Evolutionary conservation across 2,329 filamentous ascomycete genomes (phyloP), one percentile per base, ranked within the genome.

Genomic region (Fusarium marasasianum): DNA sequence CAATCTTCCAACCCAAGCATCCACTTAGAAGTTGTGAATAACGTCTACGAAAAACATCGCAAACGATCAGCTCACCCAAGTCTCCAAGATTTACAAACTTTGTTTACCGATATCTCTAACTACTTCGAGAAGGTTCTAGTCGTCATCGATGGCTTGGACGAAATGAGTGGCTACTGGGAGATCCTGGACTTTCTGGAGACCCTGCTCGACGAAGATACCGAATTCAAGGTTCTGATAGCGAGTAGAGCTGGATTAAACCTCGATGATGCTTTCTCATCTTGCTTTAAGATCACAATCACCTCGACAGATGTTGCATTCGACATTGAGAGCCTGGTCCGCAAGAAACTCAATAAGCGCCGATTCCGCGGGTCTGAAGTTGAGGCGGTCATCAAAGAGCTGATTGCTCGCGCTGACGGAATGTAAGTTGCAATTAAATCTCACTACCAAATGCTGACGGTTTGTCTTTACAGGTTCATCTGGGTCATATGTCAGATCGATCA

Each of bases 371-470:
- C 18, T 7, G 51, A 54, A 7, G 51, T 54, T 9, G 51, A 54
- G 2, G 18, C 18, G 0, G 24, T 54, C 5, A 38, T 54, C 0
- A 54, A 38, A 10, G 51, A 54, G 18, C 51, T 54, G 0, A 38
- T 54, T 3, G 1, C 22, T 5, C 51, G 51, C 0, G 51, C 51
- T 7, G 51, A 54, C 7, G 51, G 51, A 12, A 54, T 54, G 51
- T 17, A 17, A 22, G 51, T 38, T 5, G 2, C 3, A 2, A 8
- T 1, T 3, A 20, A 8, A 15, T 5, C 17, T 8, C 12, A 35
- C 1, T 2, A 6, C 0, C 8, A 11, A 0, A 0, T 0, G 48
- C 31, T 53, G 1, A 53, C 12, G 1, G 1, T 35, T 2, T 0
- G 0, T 0, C 6, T 20, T 2, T 7, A 17, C 18, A 38, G 51